Base-by-base conservation (phyloP, 2,329 filamentous ascomycete genomes). In the Fusarium keratoplasticum region DNA sequence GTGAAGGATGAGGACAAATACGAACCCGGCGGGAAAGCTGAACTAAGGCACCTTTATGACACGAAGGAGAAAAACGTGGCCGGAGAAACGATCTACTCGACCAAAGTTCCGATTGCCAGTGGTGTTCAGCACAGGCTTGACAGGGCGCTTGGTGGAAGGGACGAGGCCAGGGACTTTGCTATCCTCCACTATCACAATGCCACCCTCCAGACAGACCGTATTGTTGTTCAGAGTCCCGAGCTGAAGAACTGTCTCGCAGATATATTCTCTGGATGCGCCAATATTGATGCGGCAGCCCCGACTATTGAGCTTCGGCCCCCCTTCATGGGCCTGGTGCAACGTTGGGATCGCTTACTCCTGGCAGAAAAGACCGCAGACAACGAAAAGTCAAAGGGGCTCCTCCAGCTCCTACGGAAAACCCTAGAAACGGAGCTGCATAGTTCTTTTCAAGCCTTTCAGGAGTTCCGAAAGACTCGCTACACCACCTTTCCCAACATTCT, bases 191-290 rank as follows among this genome's bases (percentile, higher is more conserved):
- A 57, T 6, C 54, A 27, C 33, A 20, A 36, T 18, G 10, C 31
- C 16, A 10, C 5, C 4, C 54, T 57, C 54, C 20, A 18, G 20
- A 57, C 54, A 10, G 18, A 35, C 16, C 27, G 1, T 5, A 42
- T 75, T 22, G 60, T 35, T 40, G 42, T 75, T 33, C 62, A 72
- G 31, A 74, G 54, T 4, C 6, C 20, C 2, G 3, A 10, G 5
- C 9, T 74, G 5, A 40, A 36, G 10, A 11, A n/a, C 0, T 8
- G 14, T 5, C 60, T 74, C 1, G 8, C 11, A 3, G 5, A 38
- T 0, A 4, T 71, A 8, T 54, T 73, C 2, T n/a, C 6, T 1
- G 68, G 10, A 1, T 44, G 67, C 33, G 44, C 27, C 13, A 10
- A n/a, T 16, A 9, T 61, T 5, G 31, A 40, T 5, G 25, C 38